Conservation (phyloP, 2,329 filamentous ascomycete species). For the Ceratocystis cubensis region DNA sequence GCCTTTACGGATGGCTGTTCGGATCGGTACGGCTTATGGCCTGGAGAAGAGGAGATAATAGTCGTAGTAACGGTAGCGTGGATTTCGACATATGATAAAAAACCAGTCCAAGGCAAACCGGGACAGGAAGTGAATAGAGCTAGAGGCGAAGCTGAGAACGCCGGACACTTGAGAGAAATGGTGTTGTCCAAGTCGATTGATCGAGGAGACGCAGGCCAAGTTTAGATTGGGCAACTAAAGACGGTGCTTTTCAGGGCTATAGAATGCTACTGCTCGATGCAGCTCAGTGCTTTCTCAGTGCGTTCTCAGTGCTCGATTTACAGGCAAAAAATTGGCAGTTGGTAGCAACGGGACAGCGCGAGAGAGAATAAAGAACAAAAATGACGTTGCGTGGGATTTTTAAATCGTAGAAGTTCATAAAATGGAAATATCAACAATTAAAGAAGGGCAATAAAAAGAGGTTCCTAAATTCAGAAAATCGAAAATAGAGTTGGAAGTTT, state of each 20-base stretch:
- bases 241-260: no score
- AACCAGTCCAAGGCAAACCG: not conserved
- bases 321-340: not conserved
- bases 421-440: constrained; percentile 3
- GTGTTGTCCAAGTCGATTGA: not conserved
- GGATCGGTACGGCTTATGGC: not conserved
- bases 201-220: not conserved
- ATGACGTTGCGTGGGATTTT: constrained; percentile 7
- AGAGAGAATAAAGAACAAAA: not conserved
- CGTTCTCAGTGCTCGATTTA: no score
- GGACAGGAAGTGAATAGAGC: not conserved
- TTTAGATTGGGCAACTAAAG: not conserved
- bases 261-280: no score
- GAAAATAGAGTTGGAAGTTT: constrained; percentile 20
- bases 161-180: not conserved
- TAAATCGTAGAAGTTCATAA: constrained; percentile 3
- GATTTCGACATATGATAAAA: not conserved
- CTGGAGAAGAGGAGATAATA: not conserved
- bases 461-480: constrained; percentile 23
- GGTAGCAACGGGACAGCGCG: not conserved
- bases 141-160: no score
- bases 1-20: not conserved
- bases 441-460: not conserved
- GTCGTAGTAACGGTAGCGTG: not conserved
- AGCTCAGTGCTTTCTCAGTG: no score